Evolutionary conservation across 495 filamentous ascomycete species (phyloP), one percentile per base, ranked within the genome.

Genomic region (Trichoderma reesei): DNA sequence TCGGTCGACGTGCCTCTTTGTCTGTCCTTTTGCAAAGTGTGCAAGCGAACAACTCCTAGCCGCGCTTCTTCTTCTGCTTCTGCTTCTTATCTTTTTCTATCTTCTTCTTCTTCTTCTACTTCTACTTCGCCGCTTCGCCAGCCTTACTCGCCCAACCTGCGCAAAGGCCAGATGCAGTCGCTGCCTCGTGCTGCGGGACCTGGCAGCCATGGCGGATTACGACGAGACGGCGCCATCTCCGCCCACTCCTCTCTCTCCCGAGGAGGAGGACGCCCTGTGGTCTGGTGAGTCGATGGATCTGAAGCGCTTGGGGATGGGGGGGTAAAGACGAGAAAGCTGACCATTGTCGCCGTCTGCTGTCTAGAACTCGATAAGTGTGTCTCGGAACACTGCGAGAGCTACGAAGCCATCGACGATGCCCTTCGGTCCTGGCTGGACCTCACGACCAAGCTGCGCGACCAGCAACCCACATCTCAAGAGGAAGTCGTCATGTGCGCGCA

Each of bases 231-330:
- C 20, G 41, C 61, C 44, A 5, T 48, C 44, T 48, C 44, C 44
- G 41, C 61, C n/a, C n/a, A 18, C 44, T 48, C 44, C 44, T 48
- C 44, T 83, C 73, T 78, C 78, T 69, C 79, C 90, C 72, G 90
- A 96, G 75, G 88, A 85, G 75, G 91, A 93, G 78, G 83, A 92
- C 73, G 89, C 96, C 76, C 94, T 97, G 78, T 97, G 94, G 94
- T 79, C 86, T 76, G 89, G 93, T 96, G 71, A 72, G 85, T 78
- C 37, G 60, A 37, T 11, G 18, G 37, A 13, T 31, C 36, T 65
- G 18, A 10, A 14, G 9, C 42, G 36, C 39, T 38, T 13, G 51
- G 5, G 6, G 6, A 31, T 54, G 7, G n/a, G 18, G 18, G 46
- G 26, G 46, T 10, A 54, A 1, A 51, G 20, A 37, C 33, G 14